Base-by-base conservation (phyloP, 2,329 filamentous ascomycete species). In the Ilyonectria sp. region DNA sequence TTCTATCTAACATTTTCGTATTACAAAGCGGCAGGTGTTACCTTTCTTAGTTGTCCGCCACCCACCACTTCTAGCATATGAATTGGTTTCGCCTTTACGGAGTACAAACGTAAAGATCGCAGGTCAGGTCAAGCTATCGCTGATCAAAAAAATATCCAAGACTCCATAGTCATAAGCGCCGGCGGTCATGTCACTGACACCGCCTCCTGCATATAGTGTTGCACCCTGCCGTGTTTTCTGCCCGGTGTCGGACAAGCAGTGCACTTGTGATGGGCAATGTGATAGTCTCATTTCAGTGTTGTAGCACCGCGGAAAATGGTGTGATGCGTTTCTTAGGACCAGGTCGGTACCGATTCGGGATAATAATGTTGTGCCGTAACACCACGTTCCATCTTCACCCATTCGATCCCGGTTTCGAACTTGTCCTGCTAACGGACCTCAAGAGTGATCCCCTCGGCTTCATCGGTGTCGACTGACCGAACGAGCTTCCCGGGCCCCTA, bases 401-500 rank as follows among this genome's bases (percentile, higher is more conserved):
- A 10, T 69, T 70, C 4, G 69, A 50, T 8, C 63, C 60, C 2
- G 74, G 63, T 19, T 74, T 78, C 33, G 75, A 71, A 11, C 53
- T 73, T 55, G 70, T 71, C 56, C 75, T 75, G 29, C 70, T 78
- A 11, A 77, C 78, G 49, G 78, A 81, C 66, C 76, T 79, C 60
- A 84, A 65, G 1, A 83, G 76, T 1, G 82, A 84, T 1, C 82
- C 80, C 56, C 80, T 75, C 4, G 81, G 78, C 52, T 77, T 80
- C 74, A 79, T 78, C 0, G 82, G 80, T 3, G 82, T 83, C 21
- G 79, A 75, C 37, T 79, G 77, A 1, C 78, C 76, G 65, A 84
- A 82, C 2, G 81, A 77, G 52, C 70, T 73, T 3, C 74, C 75
- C 1, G 78, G 71, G 9, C 72, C 74, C 37, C 72, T 83, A 26